phyloP scores from a whole-genome alignment of 805 yeast genomes.

The Debaryomyces tyrocola region DNA sequence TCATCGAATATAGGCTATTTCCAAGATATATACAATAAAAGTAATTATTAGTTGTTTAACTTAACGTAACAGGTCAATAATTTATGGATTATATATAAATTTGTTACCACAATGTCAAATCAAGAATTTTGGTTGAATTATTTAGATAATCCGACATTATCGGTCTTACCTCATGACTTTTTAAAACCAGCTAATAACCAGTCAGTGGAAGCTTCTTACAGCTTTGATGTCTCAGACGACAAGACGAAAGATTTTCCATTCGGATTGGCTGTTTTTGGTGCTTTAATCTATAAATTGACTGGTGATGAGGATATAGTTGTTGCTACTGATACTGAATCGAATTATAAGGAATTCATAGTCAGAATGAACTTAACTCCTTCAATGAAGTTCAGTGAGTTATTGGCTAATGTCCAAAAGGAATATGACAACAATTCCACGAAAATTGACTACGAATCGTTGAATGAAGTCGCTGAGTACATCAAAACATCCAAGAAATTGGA shows the following conservation, averaged over 20 bases:
- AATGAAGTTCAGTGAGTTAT: conserved; percentile 54
- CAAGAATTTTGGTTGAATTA: conserved; percentile 55
- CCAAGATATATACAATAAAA: not conserved
- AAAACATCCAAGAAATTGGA: conserved; percentile 52
- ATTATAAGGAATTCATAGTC: conserved; percentile 52
- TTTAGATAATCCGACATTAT: conserved; percentile 78
- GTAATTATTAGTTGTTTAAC: not conserved
- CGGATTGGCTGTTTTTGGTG: conserved; percentile 66
- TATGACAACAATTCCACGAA: conserved; percentile 35
- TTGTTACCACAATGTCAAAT: conserved; percentile 15
- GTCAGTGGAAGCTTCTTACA: conserved; percentile 59
- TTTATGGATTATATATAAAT: not conserved
- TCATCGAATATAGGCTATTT: not conserved
- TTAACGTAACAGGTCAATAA: not conserved
- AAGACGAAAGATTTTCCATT: conserved; percentile 40
- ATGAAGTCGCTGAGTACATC: conserved; percentile 54
- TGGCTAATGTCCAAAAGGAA: conserved; percentile 43
- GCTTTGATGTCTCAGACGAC: conserved; percentile 10
- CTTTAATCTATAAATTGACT: conserved; percentile 73
- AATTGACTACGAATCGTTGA: conserved; percentile 47
- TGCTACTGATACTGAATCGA: conserved; percentile 53
- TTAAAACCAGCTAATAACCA: conserved; percentile 72
- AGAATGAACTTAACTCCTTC: conserved; percentile 61
- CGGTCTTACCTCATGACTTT: conserved; percentile 86
- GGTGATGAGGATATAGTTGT: conserved; percentile 95